phyloP scores from a whole-genome alignment of 495 filamentous ascomycete genomes.

The Penicillium canariense region DNA sequence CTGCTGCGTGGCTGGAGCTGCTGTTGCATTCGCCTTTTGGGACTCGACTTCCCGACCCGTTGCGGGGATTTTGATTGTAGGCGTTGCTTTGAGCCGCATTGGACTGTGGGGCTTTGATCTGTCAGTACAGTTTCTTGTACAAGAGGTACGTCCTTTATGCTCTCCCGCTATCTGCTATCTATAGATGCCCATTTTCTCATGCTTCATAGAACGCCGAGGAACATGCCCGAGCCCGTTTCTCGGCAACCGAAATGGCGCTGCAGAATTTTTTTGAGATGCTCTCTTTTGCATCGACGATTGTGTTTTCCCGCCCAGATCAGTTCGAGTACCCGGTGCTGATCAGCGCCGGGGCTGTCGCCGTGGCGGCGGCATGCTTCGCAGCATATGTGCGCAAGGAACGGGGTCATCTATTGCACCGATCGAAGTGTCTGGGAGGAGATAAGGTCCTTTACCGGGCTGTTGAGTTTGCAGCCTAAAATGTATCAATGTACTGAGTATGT shows the following conservation, averaged over 20 bases:
- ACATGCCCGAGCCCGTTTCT: conserved; percentile 56
- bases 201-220: conserved; percentile 47
- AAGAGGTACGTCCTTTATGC: conserved; percentile 50
- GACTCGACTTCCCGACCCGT: conserved; percentile 29
- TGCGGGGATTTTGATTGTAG: conserved; percentile 46
- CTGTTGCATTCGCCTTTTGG: conserved; percentile 40
- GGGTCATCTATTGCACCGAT: conserved; percentile 61
- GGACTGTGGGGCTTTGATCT: conserved; percentile 71
- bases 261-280: conserved; percentile 67
- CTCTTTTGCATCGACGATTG: conserved; percentile 59
- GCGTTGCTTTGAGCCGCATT: conserved; percentile 56
- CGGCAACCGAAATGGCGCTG: conserved; percentile 55
- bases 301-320: conserved; percentile 53
- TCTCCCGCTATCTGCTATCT: not conserved
- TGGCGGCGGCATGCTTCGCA: conserved; percentile 53
- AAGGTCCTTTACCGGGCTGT: conserved; percentile 13
- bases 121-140: conserved; percentile 60
- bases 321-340: conserved; percentile 62
- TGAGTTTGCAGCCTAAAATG: not conserved
- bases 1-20: conserved; percentile 43
- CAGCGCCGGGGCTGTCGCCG: conserved; percentile 48
- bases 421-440: conserved; percentile 30
- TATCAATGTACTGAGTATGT: too few relatives aligned
- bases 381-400: conserved; percentile 54
- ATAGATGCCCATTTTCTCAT: not conserved